Conservation (phyloP, 495 filamentous ascomycete genomes). For the Daldinia grandis region DNA sequence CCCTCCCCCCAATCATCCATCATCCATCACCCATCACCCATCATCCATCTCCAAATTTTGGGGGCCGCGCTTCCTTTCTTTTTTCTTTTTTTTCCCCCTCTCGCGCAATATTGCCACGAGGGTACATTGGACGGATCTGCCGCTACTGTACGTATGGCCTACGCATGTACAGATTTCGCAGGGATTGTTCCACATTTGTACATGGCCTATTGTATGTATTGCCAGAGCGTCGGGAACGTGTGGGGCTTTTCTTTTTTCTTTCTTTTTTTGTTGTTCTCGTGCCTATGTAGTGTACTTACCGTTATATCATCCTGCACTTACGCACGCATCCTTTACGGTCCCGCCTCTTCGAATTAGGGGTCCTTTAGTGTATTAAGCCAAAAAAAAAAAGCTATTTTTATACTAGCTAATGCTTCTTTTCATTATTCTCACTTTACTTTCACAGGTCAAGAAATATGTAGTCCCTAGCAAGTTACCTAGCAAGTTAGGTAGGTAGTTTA, state of each 20-base stretch:
- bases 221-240: constrained; percentile 13
- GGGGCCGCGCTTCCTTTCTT: neutral
- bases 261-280: neutral
- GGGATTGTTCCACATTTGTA: neutral
- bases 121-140: constrained; percentile 18
- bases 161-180: neutral
- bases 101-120: neutral
- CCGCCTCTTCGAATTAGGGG: neutral
- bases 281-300: neutral
- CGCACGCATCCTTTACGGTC: neutral
- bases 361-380: neutral
- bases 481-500: neutral
- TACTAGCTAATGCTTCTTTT: neutral
- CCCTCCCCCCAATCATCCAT: no score
- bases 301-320: neutral
- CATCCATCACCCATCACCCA: no score
- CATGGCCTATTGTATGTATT: constrained; percentile 1
- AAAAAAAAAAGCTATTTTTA: neutral
- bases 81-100: neutral
- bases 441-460: neutral
- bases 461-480: no score
- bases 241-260: neutral
- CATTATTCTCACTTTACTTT: neutral
- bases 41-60: neutral
- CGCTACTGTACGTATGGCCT: constrained; percentile 29